These are phyloP conservation scores for Saccharomyces jurei DNA, from an alignment of 805 yeast genomes.

Conservation along the genomic window DNA sequence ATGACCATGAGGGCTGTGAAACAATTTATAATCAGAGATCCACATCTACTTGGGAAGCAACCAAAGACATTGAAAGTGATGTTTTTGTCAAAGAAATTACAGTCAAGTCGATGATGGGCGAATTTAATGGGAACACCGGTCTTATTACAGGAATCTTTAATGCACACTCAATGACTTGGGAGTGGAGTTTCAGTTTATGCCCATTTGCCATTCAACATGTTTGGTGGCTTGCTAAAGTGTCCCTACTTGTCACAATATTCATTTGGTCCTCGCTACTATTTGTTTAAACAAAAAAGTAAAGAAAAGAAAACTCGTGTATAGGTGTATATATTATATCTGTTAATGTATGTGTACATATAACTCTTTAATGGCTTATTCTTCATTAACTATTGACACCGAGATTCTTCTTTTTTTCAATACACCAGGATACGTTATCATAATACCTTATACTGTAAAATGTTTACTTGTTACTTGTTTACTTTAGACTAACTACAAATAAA, in stretches of 20 bases:
- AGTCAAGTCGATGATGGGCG: slow-evolving; percentile 94
- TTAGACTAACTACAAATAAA: not conserved
- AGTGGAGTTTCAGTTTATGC: slow-evolving; percentile 64
- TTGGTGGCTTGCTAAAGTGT: slow-evolving; percentile 86
- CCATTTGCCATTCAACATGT: slow-evolving; percentile 81
- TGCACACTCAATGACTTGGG: slow-evolving; percentile 40
- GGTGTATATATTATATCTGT: not conserved
- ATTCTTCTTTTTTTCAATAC: not conserved
- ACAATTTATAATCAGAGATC: slow-evolving; percentile 44
- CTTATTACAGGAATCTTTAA: slow-evolving; percentile 67
- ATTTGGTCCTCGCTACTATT: slow-evolving; percentile 28
- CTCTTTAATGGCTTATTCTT: not conserved
- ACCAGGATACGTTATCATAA: not conserved
- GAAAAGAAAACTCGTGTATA: not conserved
- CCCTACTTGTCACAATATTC: slow-evolving; percentile 36
- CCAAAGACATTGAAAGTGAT: slow-evolving; percentile 14
- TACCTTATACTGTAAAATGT: not conserved
- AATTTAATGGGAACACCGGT: slow-evolving; percentile 84
- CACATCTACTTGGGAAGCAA: slow-evolving; percentile 40
- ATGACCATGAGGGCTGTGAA: slow-evolving; percentile 93
- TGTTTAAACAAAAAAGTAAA: not conserved
- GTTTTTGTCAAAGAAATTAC: slow-evolving; percentile 62
- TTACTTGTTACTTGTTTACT: not conserved
- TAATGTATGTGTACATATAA: not conserved
- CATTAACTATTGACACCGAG: not conserved